Evolutionary conservation across 768 basidiomycete species (phyloP), one percentile per base, ranked within the genome.

Genomic region (Lactarius trivialis): DNA sequence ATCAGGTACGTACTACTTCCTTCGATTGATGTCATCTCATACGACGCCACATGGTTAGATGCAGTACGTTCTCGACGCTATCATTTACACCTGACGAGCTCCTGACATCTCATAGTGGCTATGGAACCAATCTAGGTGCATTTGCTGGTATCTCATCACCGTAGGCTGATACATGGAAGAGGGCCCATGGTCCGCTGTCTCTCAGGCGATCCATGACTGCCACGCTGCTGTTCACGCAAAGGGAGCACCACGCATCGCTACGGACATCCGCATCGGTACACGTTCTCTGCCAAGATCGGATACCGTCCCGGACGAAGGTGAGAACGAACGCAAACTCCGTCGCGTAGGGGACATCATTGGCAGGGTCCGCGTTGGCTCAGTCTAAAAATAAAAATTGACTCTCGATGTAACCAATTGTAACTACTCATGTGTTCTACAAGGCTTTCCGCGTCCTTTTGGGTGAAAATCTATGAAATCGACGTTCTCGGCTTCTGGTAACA

Each of bases 241-340:
- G 71, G 91, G 90, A 26, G 81, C 83, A 0, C 83, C 84, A 17
- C 84, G 88, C 56, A 81, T 94, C 57, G 91, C 91, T 12, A 96
- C 95, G 14, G 95, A 98, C 75, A 89, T 98, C 63, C 87, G 96
- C 30, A 95, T 98, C 57, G 96, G 96, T 48, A 98, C 96, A 1
- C 85, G 95, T 51, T 80, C 82, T 26, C 55, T 36, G 36, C 56
- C 60, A 12, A 60, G 59, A 26, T 12, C 43, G 21, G 34, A 53
- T 9, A 30, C 41, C n/a, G 85, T 95, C 73, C 82, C 85, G 1
- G 88, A 86, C 6, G 77, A 82, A 49, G 93, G 88, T 7, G 61
- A 67, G 48, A 97, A 97, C 67, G 84, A 84, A 24, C 77, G 76
- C 57, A 98, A 98, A 71, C 82, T 97, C 17, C 77, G 78, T 55